A percentile compares a stretch with the other conserved stretches of the same genome.
Evolutionary conservation across 2,329 filamentous ascomycete species (phyloP).

Genomic region (Monilinia polystroma): DNA sequence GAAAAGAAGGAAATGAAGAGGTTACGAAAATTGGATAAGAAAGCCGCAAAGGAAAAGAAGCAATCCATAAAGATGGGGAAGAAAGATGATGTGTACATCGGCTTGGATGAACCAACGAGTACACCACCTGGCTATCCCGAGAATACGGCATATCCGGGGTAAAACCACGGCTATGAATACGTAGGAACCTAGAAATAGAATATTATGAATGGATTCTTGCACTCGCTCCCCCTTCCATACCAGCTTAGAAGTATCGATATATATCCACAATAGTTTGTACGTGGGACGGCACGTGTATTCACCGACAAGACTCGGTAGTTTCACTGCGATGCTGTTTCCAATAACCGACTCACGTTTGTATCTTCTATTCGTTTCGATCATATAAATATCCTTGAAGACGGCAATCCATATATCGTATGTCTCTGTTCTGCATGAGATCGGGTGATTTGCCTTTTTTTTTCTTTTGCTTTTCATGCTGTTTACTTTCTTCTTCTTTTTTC

Average conservation of each 20-base stretch:
- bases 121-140: neutral
- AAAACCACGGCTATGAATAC: no score
- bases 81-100: slow-evolving; percentile 7
- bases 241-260: no score
- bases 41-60: slow-evolving; percentile 33
- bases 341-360: no score
- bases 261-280: no score
- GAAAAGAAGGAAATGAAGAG: slow-evolving; percentile 47
- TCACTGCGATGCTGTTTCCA: no score
- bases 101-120: neutral
- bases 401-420: neutral
- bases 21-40: slow-evolving; percentile 33
- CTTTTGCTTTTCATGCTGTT: neutral
- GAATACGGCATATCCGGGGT: neutral
- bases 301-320: no score
- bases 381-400: neutral
- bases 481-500: neutral
- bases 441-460: neutral
- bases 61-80: slow-evolving; percentile 31
- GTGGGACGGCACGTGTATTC: no score
- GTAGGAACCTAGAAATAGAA: no score
- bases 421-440: no score
- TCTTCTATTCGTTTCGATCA: neutral
- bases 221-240: no score
- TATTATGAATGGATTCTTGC: no score